phyloP scores from a whole-genome alignment of 495 filamentous ascomycete species.

The Staphylotrichum longicolle region DNA sequence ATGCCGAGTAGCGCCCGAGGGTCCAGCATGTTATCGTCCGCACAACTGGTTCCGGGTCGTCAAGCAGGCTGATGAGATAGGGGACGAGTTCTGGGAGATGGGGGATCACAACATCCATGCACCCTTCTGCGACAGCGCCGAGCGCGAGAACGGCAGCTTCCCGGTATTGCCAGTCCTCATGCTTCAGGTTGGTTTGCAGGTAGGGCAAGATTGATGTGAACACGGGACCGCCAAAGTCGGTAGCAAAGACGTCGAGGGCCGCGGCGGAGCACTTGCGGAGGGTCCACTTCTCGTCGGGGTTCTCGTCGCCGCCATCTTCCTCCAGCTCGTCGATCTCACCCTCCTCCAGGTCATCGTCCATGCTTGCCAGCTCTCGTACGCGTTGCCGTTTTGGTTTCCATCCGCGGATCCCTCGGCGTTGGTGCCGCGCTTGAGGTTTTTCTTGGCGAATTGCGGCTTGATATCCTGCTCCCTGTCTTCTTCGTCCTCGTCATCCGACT shows the following conservation, averaged over 20 bases:
- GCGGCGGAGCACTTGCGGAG: slow-evolving; percentile 96
- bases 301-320: slow-evolving; percentile 69
- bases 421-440: slow-evolving; percentile 49
- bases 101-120: slow-evolving; percentile 82
- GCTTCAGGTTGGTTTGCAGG: slow-evolving; percentile 82
- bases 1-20: slow-evolving; percentile 86
- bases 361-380: slow-evolving; percentile 47
- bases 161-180: slow-evolving; percentile 85
- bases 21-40: slow-evolving; percentile 98
- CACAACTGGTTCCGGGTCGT: slow-evolving; percentile 86
- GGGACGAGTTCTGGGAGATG: slow-evolving; percentile 89
- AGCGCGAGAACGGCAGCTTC: slow-evolving; percentile 94
- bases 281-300: slow-evolving; percentile 93
- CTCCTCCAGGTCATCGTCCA: slow-evolving; percentile 79
- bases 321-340: slow-evolving; percentile 80
- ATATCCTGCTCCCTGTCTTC: slow-evolving; percentile 91
- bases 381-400: slow-evolving; percentile 47
- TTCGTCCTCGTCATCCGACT: slow-evolving; percentile 84
- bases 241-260: slow-evolving; percentile 89
- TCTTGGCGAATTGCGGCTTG: slow-evolving; percentile 87
- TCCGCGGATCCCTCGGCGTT: slow-evolving; percentile 55
- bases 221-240: slow-evolving; percentile 81
- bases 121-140: slow-evolving; percentile 93
- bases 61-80: slow-evolving; percentile 83
- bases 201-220: slow-evolving; percentile 92